Evolutionary conservation across 352 stramenopile genomes (phyloP), one percentile per base, ranked within the genome.

Genomic region (Phytophthora pluvialis): DNA sequence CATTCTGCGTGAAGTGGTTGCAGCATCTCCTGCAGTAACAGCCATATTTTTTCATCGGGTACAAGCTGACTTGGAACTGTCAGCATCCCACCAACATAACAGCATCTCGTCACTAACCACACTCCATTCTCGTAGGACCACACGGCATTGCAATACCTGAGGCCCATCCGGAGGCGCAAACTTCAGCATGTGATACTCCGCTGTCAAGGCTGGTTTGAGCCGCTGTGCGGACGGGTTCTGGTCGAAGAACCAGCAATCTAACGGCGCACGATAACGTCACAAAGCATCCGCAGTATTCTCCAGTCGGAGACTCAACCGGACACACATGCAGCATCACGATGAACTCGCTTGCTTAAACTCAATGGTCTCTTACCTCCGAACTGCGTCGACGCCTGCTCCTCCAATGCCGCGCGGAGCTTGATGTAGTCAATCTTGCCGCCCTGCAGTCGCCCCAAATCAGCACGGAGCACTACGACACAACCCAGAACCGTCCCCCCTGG

Each of bases 211-310:
- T 62, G 57, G 16, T 49, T 78, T 73, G 13, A 68, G 25, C 9
- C 58, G 50, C 48, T 77, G 56, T 7, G 79, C 70, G 33, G 81
- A 77, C 3, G 77, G 81, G 36, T 92, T 89, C 18, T 95, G 87
- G 39, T 94, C 86, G 58, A 95, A 95, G 58, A 89, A 94, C 87
- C 87, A 95, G 73, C 87, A 93, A 72, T 95, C 87, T 95, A 58
- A 47, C n/a, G 29, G 29, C 13, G 4, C 50, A 59, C 18, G n/a
- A 51, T 5, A 39, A 40, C 5, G 35, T 46, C 49, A 57, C 35
- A 7, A 66, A 33, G 16, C 33, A 66, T 72, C 38, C 12, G 44
- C 35, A 8, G 18, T 60, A 15, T 60, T 52, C 21, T 39, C 21
- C 13, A 47, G 1, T 40, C 16, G 21, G 21, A 21, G 21, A 21